phyloP scores from a whole-genome alignment of 169 alveolate species.

The Cryptosporidium canis region DNA sequence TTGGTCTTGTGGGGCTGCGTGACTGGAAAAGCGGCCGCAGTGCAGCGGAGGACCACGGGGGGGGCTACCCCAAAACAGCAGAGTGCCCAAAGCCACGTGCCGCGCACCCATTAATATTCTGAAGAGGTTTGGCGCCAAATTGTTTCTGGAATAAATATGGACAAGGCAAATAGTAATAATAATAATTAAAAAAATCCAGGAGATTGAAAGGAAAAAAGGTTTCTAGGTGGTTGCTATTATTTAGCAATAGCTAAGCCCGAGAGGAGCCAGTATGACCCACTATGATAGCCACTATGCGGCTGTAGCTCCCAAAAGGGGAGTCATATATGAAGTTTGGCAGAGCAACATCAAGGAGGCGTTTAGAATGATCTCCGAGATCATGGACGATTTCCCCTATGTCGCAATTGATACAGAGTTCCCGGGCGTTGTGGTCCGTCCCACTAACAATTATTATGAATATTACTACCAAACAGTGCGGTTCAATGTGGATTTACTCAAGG shows the following conservation, averaged over 20 bases:
- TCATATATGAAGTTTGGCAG: conserved; percentile 67
- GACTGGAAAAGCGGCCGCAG: background rate
- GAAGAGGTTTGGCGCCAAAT: background rate
- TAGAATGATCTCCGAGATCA: conserved; percentile 88
- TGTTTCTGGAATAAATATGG: background rate
- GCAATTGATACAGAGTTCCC: conserved; percentile 93
- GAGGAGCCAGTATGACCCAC: conserved; percentile 27
- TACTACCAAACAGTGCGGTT: conserved; percentile 93
- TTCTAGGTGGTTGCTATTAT: conserved; percentile 23
- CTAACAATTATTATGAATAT: conserved; percentile 84
- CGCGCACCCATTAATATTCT: background rate
- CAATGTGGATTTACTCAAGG: conserved; percentile 94
- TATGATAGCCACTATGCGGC: background rate
- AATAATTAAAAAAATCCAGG: background rate
- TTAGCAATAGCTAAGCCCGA: conserved; percentile 31
- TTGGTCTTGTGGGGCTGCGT: too few relatives aligned
- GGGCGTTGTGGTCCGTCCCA: conserved; percentile 92
- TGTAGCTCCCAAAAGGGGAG: background rate
- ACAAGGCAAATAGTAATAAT: background rate
- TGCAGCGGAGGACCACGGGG: background rate
- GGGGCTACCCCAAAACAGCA: background rate
- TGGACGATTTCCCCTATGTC: conserved; percentile 89
- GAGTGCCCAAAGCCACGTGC: background rate
- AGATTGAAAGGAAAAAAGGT: background rate
- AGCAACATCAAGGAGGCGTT: conserved; percentile 84